Percentiles rank a stretch among this genome's conserved stretches.
These are phyloP conservation scores for Colletotrichum camelliae DNA, from an alignment of 2,329 filamentous ascomycete species.

Conservation along the genomic window DNA sequence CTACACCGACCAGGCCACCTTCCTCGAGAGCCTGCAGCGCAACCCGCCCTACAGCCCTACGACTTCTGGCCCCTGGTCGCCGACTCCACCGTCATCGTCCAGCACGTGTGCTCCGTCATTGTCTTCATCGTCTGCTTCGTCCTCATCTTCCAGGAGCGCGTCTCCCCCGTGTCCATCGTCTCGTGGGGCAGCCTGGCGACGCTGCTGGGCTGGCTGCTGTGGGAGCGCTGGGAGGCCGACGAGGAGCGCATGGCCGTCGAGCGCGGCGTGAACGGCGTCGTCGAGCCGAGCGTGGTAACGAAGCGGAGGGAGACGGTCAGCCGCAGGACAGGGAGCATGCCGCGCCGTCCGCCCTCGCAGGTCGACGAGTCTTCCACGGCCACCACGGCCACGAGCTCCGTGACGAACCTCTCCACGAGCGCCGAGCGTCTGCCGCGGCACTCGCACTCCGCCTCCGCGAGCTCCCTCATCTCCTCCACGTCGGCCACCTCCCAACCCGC, in stretches of 20 bases:
- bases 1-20: constrained; percentile 96
- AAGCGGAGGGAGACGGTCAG: constrained; percentile 37
- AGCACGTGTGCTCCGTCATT: constrained; percentile 93
- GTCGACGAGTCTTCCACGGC: constrained; percentile 1
- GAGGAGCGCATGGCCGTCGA: constrained; percentile 39
- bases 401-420: background rate
- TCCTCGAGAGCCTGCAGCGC: constrained; percentile 92
- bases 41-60: constrained; percentile 92
- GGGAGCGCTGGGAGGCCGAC: constrained; percentile 88
- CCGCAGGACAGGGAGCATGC: constrained; percentile 40
- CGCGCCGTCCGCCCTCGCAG: constrained; percentile 31
- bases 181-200: constrained; percentile 84
- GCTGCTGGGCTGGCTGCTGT: constrained; percentile 85
- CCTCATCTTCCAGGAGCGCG: constrained; percentile 83
- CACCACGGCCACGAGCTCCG: constrained; percentile 5
- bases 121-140: constrained; percentile 96
- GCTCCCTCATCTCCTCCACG: constrained; percentile 55
- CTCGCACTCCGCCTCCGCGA: constrained; percentile 58
- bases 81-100: constrained; percentile 94
- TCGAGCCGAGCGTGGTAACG: constrained; percentile 25
- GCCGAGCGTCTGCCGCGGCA: constrained; percentile 39
- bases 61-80: constrained; percentile 98
- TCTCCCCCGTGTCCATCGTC: constrained; percentile 90
- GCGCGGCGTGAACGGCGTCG: constrained; percentile 39
- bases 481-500: constrained; percentile 33